Evolutionary conservation across 129 eudicot genomes (phyloP), one percentile per base, ranked within the genome.

Genomic region (Calendula officinalis): DNA sequence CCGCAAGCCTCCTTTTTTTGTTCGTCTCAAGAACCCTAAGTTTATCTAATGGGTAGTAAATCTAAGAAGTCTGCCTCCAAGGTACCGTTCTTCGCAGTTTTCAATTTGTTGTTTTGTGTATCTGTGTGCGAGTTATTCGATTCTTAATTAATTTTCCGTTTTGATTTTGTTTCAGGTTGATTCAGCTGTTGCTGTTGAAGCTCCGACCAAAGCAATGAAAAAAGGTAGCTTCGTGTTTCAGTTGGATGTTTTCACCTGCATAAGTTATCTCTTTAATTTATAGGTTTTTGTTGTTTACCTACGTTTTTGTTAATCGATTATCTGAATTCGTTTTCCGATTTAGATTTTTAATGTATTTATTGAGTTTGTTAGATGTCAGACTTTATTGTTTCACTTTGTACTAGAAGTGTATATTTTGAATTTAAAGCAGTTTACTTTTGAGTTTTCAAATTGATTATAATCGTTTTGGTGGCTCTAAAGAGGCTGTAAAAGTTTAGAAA

Each of bases 1-100:
- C 45, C 37, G 75, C 67, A 49, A 40, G 32, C 61, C 63, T 53
- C 61, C 43, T 11, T 34, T 10, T 15, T 44, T 40, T 36, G 3
- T 8, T 8, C 9, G 6, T 37, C 56, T 8, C 52, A 32, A 35
- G 36, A 78, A 66, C 83, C 83, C 83, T 78, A 69, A 6, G 50
- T 51, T 41, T 4, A 12, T 45, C 34, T 60, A 46, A 52, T 10
- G 8, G 81, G 80, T 83, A 81, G 77, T 60, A 84, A 77, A 70
- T 80, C 79, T 61, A 84, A 81, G 84, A 84, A 84, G 67, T 80
- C 90, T 45, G 65, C 78, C 73, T 8, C 81, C 71, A 84, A 81
- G 69, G 90, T 84, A 63, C 38, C 45, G 5, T 62, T 66, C 38
- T 3, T 11, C 50, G 39, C 16, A 36, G 7, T 11, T 27, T 53